Evolutionary conservation across 345 rosid genomes (phyloP), one percentile per base, ranked within the genome.

Genomic region (Arabis alpina): DNA sequence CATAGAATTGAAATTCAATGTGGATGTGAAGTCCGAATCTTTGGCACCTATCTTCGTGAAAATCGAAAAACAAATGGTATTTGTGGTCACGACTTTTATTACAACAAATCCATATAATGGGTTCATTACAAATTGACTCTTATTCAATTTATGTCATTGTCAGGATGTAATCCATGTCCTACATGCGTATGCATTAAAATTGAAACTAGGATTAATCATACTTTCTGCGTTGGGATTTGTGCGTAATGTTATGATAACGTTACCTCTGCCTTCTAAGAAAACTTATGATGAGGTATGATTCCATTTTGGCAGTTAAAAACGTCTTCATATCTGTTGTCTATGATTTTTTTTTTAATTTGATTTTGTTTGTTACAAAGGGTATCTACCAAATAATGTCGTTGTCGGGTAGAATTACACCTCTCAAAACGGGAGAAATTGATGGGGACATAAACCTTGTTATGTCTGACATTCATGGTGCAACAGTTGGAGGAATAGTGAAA

Each of bases 401-500:
- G 8, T 43, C 51, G 37, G 65, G 65, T 24, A 61, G 13, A 10
- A 23, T 25, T 42, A 11, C 27, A 12, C 66, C 52, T 24, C 6
- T 0, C n/a, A 9, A 13, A 36, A 36, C 40, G 8, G 24, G 39
- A 25, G 40, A 14, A 8, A 7, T 16, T 41, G 6, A 0, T 61
- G 66, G 66, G 2, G 52, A 44, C 37, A 7, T 61, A 15, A 25
- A 24, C 23, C 51, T 43, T 61, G 1, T 44, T 4, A 28, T 43
- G 13, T 61, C 66, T 61, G 37, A 61, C 7, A 10, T 9, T 12
- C n/a, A 25, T 27, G 66, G 66, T 41, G 52, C 66, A 41, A 44
- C 13, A 4, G 11, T 61, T n/a, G 52, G 51, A 7, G 66, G 66
- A 10, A 11, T 8, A 6, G 66, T 61, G n/a, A 13, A 61, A 3